Conservation (phyloP, 2,329 filamentous ascomycete species). For the Parasarocladium wereldwijsianum region DNA sequence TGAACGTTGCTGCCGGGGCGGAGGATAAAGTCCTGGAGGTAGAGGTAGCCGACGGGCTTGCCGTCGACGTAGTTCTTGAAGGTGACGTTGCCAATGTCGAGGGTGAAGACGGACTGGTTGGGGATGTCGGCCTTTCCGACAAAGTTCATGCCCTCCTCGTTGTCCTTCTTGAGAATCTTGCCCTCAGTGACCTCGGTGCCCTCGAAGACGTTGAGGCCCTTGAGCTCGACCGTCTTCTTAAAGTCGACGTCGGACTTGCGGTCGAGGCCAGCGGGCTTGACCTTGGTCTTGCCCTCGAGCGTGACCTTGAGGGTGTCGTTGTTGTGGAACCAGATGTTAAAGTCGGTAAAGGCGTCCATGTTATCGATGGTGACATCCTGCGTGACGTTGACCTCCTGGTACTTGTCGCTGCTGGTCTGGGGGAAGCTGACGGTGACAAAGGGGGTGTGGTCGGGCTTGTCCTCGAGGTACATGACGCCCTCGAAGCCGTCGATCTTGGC, state of each 20-base stretch:
- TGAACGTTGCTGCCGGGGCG: slow-evolving; percentile 43
- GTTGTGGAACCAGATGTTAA: slow-evolving; percentile 38
- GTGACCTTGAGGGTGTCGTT: slow-evolving; percentile 35
- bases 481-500: slow-evolving; percentile 35
- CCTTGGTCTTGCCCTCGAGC: slow-evolving; percentile 34
- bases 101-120: slow-evolving; percentile 48
- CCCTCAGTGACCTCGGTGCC: slow-evolving; percentile 38
- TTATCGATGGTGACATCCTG: slow-evolving; percentile 32
- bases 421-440: slow-evolving; percentile 39
- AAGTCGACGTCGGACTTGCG: slow-evolving; percentile 36
- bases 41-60: slow-evolving; percentile 36
- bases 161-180: slow-evolving; percentile 22
- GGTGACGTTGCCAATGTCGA: slow-evolving; percentile 50
- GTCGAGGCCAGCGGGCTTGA: slow-evolving; percentile 34
- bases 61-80: slow-evolving; percentile 43
- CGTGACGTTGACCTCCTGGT: slow-evolving; percentile 35
- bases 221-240: slow-evolving; percentile 37
- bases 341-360: slow-evolving; percentile 32
- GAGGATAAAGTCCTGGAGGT: slow-evolving; percentile 43
- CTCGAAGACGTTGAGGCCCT: slow-evolving; percentile 38
- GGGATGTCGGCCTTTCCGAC: slow-evolving; percentile 42
- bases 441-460: slow-evolving; percentile 27
- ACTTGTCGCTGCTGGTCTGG: slow-evolving; percentile 29
- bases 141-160: slow-evolving; percentile 42
- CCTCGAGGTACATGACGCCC: slow-evolving; percentile 40